Conservation (phyloP, 192 early-diverging fungal genomes). For the Coemansia sp. region DNA sequence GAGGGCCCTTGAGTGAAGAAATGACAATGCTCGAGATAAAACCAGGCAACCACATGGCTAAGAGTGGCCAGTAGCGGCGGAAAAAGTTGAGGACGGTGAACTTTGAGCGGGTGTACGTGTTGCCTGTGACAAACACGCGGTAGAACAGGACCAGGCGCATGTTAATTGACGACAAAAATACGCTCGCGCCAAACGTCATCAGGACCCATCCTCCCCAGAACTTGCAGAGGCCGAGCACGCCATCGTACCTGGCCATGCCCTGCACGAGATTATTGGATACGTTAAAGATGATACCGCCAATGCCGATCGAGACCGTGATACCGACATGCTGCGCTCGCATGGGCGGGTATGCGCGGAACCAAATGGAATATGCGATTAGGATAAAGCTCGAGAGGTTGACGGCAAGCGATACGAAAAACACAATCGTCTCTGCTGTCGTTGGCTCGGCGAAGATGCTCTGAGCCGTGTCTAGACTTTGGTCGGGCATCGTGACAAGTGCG, state of each 20-base stretch:
- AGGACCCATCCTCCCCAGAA: constrained; percentile 42
- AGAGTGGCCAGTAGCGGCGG: constrained; percentile 42
- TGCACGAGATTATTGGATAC: constrained; percentile 39
- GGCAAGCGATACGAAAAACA: constrained; percentile 30
- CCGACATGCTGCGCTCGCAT: constrained; percentile 49
- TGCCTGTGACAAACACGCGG: constrained; percentile 40
- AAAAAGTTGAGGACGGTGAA: constrained; percentile 20
- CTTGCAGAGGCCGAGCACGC: constrained; percentile 32
- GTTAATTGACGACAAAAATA: constrained; percentile 28
- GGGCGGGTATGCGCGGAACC: constrained; percentile 37
- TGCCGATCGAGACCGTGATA: constrained; percentile 31
- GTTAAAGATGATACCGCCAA: constrained; percentile 41
- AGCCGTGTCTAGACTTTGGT: constrained; percentile 25
- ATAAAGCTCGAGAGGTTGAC: constrained; percentile 29
- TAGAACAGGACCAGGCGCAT: constrained; percentile 45
- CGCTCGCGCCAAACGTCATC: constrained; percentile 26
- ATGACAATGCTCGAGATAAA: constrained; percentile 34
- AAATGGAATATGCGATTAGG: constrained; percentile 30
- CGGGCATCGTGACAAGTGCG: constrained; percentile 3
- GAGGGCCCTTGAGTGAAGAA: constrained; percentile 21
- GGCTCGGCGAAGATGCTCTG: constrained; percentile 34
- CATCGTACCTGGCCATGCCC: constrained; percentile 43
- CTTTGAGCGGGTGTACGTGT: constrained; percentile 19
- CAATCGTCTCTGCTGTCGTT: constrained; percentile 31
- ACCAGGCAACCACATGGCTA: constrained; percentile 30